Base-by-base conservation (phyloP, 164 flowering plant genomes). In the Buxus sempervirens region DNA sequence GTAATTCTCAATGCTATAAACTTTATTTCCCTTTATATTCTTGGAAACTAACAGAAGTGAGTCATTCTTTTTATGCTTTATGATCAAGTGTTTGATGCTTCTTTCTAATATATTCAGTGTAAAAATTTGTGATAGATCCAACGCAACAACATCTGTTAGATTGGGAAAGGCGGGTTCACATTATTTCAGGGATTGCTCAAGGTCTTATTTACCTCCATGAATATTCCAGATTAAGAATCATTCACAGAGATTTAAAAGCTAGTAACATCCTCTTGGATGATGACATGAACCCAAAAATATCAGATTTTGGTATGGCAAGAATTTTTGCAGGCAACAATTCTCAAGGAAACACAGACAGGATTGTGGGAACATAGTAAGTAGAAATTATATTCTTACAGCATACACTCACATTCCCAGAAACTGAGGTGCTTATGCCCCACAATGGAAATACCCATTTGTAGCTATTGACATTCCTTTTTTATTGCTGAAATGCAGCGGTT, bases 271-370 rank as follows among this genome's bases (percentile, higher is more conserved):
- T 73, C 22, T 49, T 68, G 63, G 76, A 73, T 42, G 12, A 1
- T 1, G 68, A 68, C 38, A 73, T 73, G 76, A 67, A 54, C 21
- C 72, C 76, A 0, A 73, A 73, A 56, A 73, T 73, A 62, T 67
- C 76, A 28, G 76, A 73, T 38, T 73, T 73, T 28, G 76, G 76
- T 28, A 67, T 63, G 62, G 76, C 76, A 32, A 73, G 76, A 67
- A 72, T 72, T 54, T 66, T 72, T 23, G 70, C 67, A 55, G 75
- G 62, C 1, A 55, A 66, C 45, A 68, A 68, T 32, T 32, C 38
- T 7, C 38, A 32, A 32, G 38, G 5, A 32, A 32, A 32, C 38
- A 32, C 38, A 32, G 7, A 32, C 7, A 32, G 38, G 7, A 32
- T 32, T 32, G 38, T 32, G 38, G 38, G 38, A 32, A 32, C 15